These are phyloP conservation scores for Hypoxylon sp. DNA, from an alignment of 2,329 filamentous ascomycete genomes.

Conservation along the genomic window DNA sequence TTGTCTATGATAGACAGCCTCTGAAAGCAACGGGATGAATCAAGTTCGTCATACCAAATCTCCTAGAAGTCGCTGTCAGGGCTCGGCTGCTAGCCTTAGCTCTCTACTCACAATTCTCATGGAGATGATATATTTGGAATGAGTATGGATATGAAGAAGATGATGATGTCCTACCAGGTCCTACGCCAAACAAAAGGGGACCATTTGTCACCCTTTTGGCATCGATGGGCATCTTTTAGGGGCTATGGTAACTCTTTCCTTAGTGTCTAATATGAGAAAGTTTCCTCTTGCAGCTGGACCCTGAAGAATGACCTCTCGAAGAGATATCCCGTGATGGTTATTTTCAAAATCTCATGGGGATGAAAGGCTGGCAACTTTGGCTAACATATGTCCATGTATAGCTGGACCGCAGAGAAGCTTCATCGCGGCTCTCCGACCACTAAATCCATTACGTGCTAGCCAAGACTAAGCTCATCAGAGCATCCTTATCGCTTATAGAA, in stretches of 20 bases:
- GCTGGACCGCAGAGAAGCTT: not conserved
- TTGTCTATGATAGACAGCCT: not conserved
- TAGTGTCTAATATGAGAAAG: constrained; percentile 4
- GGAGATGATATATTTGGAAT: not conserved
- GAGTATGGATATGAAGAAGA: not conserved
- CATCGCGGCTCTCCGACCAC: constrained; percentile 10
- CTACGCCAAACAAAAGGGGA: not conserved
- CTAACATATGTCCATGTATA: constrained; percentile 21
- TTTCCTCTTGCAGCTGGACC: constrained; percentile 8
- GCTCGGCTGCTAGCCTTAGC: not conserved
- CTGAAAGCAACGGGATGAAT: not conserved
- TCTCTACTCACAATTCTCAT: not conserved
- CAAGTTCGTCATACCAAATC: not conserved
- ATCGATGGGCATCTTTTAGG: constrained; percentile 1
- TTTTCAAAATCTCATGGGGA: constrained; percentile 10
- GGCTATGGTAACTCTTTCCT: constrained; percentile 4
- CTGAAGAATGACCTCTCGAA: constrained; percentile 16
- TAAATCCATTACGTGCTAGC: constrained; percentile 18
- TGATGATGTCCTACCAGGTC: not conserved
- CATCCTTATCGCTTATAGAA: constrained; percentile 17
- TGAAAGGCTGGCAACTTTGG: constrained; percentile 13
- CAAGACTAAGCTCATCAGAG: constrained; percentile 27
- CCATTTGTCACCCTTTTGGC: not conserved
- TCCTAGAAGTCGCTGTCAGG: not conserved
- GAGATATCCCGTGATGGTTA: constrained; percentile 25